Base-by-base conservation (phyloP, 768 basidiomycete genomes). In the Boletus edulis region DNA sequence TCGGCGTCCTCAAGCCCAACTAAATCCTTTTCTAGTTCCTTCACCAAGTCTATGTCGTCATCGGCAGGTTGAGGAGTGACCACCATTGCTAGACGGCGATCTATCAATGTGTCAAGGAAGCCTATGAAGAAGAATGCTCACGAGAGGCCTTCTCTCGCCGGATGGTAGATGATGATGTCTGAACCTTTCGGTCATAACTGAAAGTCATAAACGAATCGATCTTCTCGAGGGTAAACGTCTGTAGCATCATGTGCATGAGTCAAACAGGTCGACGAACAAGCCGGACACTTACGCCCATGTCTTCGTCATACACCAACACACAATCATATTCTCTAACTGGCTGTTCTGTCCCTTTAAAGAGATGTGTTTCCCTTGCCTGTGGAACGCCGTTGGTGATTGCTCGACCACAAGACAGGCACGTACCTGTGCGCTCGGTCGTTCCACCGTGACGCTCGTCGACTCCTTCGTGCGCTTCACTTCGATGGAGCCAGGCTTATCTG, bases 301-400 rank as follows among this genome's bases (percentile, higher is more conserved):
- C 86, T 63, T 89, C 87, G 66, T 93, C 89, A 62, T 85, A 92
- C 43, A 92, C 86, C 39, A 93, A 75, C 8, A 91, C 81, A 59
- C 90, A 93, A 48, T 91, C 87, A 61, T 78, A 77, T 44, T 90
- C 87, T 65, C 83, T 87, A 8, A 85, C 78, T 2, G 79, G 69
- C 15, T 73, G 73, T 62, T 88, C 87, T 9, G 64, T 62, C 4
- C 89, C 89, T 38, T 70, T 73, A 62, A 84, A 91, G 37, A 80
- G 62, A 61, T 83, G 77, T 13, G 66, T 77, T 54, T 87, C 83
- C 17, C 76, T 78, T 3, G 73, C 65, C 84, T 85, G 62, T 18
- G 10, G 27, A n/a, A 46, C 20, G 15, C 4, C 18, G 15, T 66
- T 22, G 18, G 53, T 27, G n/a, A 46, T 39, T 10, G 18, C 46